These are phyloP conservation scores for Senecio squalidus DNA, from an alignment of 140 eudicot genomes.

Conservation along the genomic window DNA sequence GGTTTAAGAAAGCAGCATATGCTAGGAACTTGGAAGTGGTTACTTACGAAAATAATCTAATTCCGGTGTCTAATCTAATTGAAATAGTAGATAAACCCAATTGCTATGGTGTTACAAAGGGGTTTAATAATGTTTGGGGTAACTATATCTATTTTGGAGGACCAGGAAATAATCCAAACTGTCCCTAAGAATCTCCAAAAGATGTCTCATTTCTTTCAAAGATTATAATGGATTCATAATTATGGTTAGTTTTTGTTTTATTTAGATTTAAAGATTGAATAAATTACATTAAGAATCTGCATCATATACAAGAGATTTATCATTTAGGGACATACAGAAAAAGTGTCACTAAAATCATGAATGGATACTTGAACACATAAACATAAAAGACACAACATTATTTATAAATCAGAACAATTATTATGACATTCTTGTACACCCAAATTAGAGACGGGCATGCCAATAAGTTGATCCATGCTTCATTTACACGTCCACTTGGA, in stretches of 20 bases:
- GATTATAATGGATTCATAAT: too few species aligned
- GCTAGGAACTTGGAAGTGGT: slow-evolving; percentile 44
- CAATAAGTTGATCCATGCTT: slow-evolving; percentile 36
- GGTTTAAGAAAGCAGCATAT: slow-evolving; percentile 47
- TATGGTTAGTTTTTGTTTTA: too few species aligned
- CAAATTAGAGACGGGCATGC: neutral
- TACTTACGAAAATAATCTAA: slow-evolving; percentile 27
- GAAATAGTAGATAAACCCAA: slow-evolving; percentile 40
- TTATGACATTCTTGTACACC: neutral
- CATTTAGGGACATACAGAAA: too few species aligned
- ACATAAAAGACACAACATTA: too few species aligned
- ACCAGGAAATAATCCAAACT: slow-evolving; percentile 46
- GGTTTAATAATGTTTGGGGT: slow-evolving; percentile 36
- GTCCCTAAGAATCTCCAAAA: slow-evolving; percentile 45
- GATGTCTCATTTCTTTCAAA: too few species aligned
- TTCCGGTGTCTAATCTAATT: slow-evolving; percentile 20
- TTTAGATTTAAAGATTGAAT: too few species aligned
- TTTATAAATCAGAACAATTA: too few species aligned
- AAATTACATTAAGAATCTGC: too few species aligned
- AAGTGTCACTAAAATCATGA: too few species aligned
- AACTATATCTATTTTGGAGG: slow-evolving; percentile 53
- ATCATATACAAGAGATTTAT: too few species aligned
- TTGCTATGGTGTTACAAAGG: slow-evolving; percentile 45
- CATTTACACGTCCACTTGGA: slow-evolving; percentile 30
- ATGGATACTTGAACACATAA: too few species aligned